A percentile compares a stretch with the other conserved stretches of the same genome.
Evolutionary conservation across 306 rosid genomes (phyloP).

Genomic region (Malus orientalis): DNA sequence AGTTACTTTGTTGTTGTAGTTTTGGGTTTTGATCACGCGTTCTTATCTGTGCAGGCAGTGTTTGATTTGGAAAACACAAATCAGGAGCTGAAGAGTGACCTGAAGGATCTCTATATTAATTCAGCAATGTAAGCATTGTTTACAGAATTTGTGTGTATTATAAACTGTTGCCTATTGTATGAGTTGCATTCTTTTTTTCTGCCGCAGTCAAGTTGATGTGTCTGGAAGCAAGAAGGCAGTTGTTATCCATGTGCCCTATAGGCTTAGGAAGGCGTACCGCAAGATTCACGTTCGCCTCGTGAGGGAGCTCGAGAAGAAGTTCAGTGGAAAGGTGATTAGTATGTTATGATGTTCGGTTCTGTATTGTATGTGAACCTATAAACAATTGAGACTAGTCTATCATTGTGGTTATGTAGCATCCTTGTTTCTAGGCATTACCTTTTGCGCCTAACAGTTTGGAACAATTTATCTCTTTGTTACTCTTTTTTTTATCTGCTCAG

Average conservation of each 20-base stretch:
- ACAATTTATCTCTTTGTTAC: not conserved
- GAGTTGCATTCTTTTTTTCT: not conserved
- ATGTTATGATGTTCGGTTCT: not conserved
- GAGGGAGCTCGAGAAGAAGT: constrained; percentile 89
- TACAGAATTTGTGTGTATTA: not conserved
- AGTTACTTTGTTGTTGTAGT: not conserved
- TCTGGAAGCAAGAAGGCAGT: constrained; percentile 77
- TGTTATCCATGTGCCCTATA: constrained; percentile 62
- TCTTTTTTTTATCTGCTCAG: not conserved
- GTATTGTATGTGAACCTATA: too few species aligned
- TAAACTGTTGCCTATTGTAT: not conserved
- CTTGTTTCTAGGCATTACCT: not conserved
- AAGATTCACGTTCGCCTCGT: constrained; percentile 76
- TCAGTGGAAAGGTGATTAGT: constrained; percentile 70
- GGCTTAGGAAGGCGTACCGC: constrained; percentile 72
- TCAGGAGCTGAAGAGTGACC: constrained; percentile 77
- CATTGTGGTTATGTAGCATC: not conserved
- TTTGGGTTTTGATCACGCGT: not conserved
- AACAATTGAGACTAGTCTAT: too few species aligned
- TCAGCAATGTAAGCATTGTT: constrained; percentile 59
- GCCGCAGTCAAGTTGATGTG: constrained; percentile 64
- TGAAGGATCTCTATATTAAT: constrained; percentile 83
- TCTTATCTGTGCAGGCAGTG: constrained; percentile 36
- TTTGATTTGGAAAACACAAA: constrained; percentile 65
- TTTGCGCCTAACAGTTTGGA: too few species aligned